Base-by-base conservation (phyloP, 352 stramenopile genomes). In the Globisporangium solare region DNA sequence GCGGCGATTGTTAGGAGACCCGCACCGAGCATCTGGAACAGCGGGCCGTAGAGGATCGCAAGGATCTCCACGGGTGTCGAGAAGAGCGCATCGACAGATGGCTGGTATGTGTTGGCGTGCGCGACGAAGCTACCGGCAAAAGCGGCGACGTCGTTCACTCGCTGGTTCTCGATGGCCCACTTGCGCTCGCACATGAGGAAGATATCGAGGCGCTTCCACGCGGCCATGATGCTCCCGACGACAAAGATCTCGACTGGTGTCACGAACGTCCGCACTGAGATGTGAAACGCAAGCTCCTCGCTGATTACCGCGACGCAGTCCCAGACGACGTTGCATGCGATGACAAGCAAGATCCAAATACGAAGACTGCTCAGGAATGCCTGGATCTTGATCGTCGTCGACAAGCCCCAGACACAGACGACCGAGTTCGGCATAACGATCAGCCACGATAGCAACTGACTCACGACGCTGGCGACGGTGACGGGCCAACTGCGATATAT, bases 351-450 rank as follows among this genome's bases (percentile, higher is more conserved):
- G 32, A 66, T 50, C 70, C 68, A 83, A 1, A 75, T 48, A 41
- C 70, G 73, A 12, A 78, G 24, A 15, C 53, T 67, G 22, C 67
- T 83, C 10, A 89, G 45, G 8, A 77, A 69, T 1, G 70, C 73
- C 53, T 89, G 74, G 37, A 81, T 31, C 51, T 68, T 69, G 32
- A 59, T 67, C 3, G 54, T 55, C 6, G 49, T 24, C 2, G 73
- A 83, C 48, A 61, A 53, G 2, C 63, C 68, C 55, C 76, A 78
- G 17, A 66, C 63, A 58, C 72, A 85, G 18, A 83, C 73, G 21
- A 77, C 64, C 20, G 79, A 68, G 62, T 76, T 82, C 7, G 74
- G 76, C 13, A 86, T 57, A 20, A 86, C 60, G 52, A 89, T 61
- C 15, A 85, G 52, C 78, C 78, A 88, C 27, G 73, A 84, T 39